Base-by-base conservation (phyloP, 2,329 filamentous ascomycete genomes). In the Pezicula neosporulosa region DNA sequence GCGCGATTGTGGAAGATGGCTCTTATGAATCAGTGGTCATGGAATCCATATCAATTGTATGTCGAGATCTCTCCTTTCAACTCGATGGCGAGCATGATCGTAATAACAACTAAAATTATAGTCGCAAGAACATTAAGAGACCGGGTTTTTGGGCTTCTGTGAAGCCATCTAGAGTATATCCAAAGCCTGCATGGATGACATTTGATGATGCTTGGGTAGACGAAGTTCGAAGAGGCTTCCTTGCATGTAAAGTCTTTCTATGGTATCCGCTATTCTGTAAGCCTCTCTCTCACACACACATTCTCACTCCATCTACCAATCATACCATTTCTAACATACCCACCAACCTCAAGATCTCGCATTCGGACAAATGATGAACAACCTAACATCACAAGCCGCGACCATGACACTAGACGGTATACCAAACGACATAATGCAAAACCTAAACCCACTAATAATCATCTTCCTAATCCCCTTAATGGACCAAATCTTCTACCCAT, bases 171-270 rank as follows among this genome's bases (percentile, higher is more conserved):
- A 68, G 70, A 10, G 71, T 83, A 4, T 70, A 70, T 1, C 71
- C 82, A 41, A 83, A 87, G 58, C 87, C 87, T 0, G 45, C 49
- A 0, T 91, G 86, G 86, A 90, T 91, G 84, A 87, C 83, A 0
- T 90, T 90, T 59, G 88, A 92, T 55, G 89, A 93, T 59, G 82
- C 81, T 46, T 92, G 87, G 86, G 84, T 90, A 47, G 81, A 82
- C 60, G 83, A 88, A 59, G 78, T 85, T 10, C 72, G 73, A 47
- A 81, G 84, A 63, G 73, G 50, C 67, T 72, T 62, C 71, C 72
- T 60, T 60, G 85, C 85, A 52, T 88, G 85, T 72, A 76, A 80
- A 58, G 86, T 89, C 35, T 91, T 87, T 67, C 67, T 83, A 55
- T 90, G 86, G 76, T 78, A 85, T 53, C 86, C 86, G 44, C 76